These are phyloP conservation scores for Ceratobasidium sp. DNA, from an alignment of 1,284 basidiomycete species.

Conservation along the genomic window DNA sequence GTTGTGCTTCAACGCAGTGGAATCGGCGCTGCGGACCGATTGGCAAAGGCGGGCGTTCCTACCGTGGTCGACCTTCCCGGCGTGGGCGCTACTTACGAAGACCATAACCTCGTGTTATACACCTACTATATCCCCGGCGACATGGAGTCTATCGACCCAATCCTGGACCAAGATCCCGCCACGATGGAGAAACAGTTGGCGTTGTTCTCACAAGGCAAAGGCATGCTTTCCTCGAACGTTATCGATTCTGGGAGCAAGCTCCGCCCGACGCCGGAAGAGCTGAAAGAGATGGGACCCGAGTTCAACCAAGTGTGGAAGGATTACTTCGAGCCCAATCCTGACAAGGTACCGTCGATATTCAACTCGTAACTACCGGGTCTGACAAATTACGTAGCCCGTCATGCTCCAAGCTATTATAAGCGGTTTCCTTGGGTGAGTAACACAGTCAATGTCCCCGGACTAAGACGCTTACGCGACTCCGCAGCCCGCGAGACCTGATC, in stretches of 20 bases:
- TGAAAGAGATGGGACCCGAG: slow-evolving; percentile 27
- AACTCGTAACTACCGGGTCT: not conserved
- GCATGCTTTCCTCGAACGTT: slow-evolving; percentile 19
- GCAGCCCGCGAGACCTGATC: slow-evolving; percentile 32
- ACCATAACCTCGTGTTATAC: slow-evolving; percentile 52
- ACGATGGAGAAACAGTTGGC: not conserved
- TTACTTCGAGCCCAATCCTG: slow-evolving; percentile 29
- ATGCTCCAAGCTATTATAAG: slow-evolving; percentile 37
- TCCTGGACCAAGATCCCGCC: slow-evolving; percentile 34
- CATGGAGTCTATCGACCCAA: slow-evolving; percentile 27
- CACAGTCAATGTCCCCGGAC: not conserved
- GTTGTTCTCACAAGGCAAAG: slow-evolving; percentile 22
- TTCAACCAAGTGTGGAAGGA: slow-evolving; percentile 28
- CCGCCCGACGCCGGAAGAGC: slow-evolving; percentile 31
- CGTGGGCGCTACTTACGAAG: slow-evolving; percentile 69
- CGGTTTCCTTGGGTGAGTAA: slow-evolving; percentile 36
- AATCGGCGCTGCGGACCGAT: slow-evolving; percentile 61
- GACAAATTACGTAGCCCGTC: slow-evolving; percentile 19
- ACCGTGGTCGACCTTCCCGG: slow-evolving; percentile 67
- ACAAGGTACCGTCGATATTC: slow-evolving; percentile 24
- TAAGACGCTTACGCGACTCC: not conserved
- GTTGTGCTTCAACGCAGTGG: slow-evolving; percentile 68
- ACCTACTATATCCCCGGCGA: slow-evolving; percentile 21
- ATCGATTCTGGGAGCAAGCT: slow-evolving; percentile 39
- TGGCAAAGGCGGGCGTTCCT: slow-evolving; percentile 60